These are phyloP conservation scores for Sporothrix brasiliensis DNA, from an alignment of 2,329 filamentous ascomycete species.

Conservation along the genomic window DNA sequence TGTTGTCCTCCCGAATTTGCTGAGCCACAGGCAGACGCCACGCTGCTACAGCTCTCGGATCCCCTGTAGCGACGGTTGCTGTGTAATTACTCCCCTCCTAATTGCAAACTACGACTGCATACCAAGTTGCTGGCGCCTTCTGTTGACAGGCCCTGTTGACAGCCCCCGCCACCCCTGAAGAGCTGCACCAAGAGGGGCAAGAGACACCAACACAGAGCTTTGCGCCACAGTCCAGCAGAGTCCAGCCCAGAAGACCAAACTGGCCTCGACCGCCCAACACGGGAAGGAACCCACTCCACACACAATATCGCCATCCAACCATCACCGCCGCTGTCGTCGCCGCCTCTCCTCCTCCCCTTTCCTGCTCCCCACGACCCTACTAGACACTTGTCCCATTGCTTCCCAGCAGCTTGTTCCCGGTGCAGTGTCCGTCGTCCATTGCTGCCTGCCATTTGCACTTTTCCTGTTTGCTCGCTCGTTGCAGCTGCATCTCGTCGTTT, in stretches of 20 bases:
- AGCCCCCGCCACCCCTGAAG: slow-evolving; percentile 14
- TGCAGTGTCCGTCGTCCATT: slow-evolving; percentile 22
- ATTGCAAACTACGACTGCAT: not conserved
- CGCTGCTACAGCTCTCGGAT: not conserved
- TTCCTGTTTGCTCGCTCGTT: not conserved
- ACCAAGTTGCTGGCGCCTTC: not conserved
- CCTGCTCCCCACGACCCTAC: slow-evolving; percentile 14
- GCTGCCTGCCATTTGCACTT: slow-evolving; percentile 1
- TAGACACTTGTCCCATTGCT: slow-evolving; percentile 30
- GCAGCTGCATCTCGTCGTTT: slow-evolving; percentile 16
- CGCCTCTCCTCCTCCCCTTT: slow-evolving; percentile 29
- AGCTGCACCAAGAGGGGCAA: slow-evolving; percentile 26
- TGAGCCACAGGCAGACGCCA: slow-evolving; percentile 29
- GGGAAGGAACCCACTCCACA: slow-evolving; percentile 21
- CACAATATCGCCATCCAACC: slow-evolving; percentile 30
- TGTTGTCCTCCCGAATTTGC: slow-evolving; percentile 9
- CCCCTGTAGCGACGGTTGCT: not conserved
- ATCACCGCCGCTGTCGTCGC: slow-evolving; percentile 24
- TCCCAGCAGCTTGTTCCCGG: slow-evolving; percentile 17
- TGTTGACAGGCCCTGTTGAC: slow-evolving; percentile 19
- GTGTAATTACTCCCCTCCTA: slow-evolving; percentile 15
- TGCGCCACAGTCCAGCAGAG: not conserved
- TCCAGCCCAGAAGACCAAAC: slow-evolving; percentile 32
- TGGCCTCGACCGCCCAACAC: slow-evolving; percentile 31
- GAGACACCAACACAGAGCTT: not conserved